Conservation (phyloP, 768 basidiomycete species). For the Boletus tylopilopsis region DNA sequence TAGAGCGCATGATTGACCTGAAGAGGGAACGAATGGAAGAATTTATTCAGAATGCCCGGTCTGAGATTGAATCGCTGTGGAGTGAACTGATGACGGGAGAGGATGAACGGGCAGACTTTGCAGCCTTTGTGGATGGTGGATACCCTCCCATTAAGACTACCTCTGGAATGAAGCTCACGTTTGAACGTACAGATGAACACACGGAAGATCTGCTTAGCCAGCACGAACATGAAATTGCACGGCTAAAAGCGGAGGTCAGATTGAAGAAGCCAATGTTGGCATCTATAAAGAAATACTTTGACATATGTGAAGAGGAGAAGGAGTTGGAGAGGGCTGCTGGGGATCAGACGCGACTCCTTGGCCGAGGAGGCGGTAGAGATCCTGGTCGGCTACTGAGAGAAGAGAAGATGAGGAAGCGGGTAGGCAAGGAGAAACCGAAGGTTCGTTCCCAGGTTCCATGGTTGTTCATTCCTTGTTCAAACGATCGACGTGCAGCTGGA, state of each 20-base stretch:
- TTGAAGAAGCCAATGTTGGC: slow-evolving; percentile 73
- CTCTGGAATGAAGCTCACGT: neutral
- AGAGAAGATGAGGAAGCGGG: slow-evolving; percentile 96
- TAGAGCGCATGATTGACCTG: slow-evolving; percentile 85
- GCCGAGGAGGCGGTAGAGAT: slow-evolving; percentile 70
- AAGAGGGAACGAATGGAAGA: slow-evolving; percentile 84
- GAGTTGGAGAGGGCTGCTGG: slow-evolving; percentile 78
- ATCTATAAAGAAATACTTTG: slow-evolving; percentile 82
- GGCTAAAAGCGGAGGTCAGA: slow-evolving; percentile 79
- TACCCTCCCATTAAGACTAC: neutral
- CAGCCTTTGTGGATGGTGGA: slow-evolving; percentile 79
- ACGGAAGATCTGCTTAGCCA: slow-evolving; percentile 82
- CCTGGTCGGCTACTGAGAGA: slow-evolving; percentile 85
- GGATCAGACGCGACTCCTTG: slow-evolving; percentile 79
- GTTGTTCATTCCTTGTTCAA: neutral
- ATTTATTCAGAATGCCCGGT: slow-evolving; percentile 78
- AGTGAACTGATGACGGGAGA: slow-evolving; percentile 83
- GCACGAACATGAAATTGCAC: slow-evolving; percentile 81
- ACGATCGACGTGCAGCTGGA: slow-evolving; percentile 68
- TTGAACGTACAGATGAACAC: slow-evolving; percentile 59
- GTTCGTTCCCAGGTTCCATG: slow-evolving; percentile 37
- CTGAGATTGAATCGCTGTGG: slow-evolving; percentile 80
- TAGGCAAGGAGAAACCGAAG: slow-evolving; percentile 87
- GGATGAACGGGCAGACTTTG: slow-evolving; percentile 77
- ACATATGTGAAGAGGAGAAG: slow-evolving; percentile 85